Percentiles rank a stretch among this genome's conserved stretches.
These are phyloP conservation scores for Candida sp. DNA, from an alignment of 1,139 yeast genomes.

Conservation along the genomic window DNA sequence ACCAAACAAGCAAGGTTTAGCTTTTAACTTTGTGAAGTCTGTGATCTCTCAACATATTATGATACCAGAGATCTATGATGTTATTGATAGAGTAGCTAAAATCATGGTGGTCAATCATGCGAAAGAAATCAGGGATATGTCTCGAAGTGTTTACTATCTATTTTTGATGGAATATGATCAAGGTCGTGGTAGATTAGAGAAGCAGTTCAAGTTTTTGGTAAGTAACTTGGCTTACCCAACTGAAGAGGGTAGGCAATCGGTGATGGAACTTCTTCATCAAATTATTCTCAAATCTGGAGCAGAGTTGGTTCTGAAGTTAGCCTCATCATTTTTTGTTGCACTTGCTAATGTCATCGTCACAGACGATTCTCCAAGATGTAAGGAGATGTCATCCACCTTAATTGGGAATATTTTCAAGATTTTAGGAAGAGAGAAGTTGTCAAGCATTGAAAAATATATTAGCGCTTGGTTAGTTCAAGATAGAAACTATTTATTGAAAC, in stretches of 20 bases:
- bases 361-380: constrained; percentile 78
- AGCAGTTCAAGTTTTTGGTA: constrained; percentile 80
- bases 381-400: constrained; percentile 78
- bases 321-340: constrained; percentile 79
- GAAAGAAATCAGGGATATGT: constrained; percentile 77
- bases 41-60: constrained; percentile 68
- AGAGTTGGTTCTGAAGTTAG: constrained; percentile 57
- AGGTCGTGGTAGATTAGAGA: constrained; percentile 80
- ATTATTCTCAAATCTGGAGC: constrained; percentile 65
- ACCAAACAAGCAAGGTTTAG: constrained; percentile 84
- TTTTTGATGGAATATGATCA: constrained; percentile 95
- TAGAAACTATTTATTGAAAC: constrained; percentile 50
- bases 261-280: constrained; percentile 79
- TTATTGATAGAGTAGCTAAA: constrained; percentile 76
- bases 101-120: constrained; percentile 92
- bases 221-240: constrained; percentile 84
- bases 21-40: constrained; percentile 79
- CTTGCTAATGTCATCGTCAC: constrained; percentile 73
- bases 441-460: constrained; percentile 55
- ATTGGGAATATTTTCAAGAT: constrained; percentile 55
- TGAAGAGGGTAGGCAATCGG: constrained; percentile 84
- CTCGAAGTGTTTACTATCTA: constrained; percentile 80
- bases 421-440: constrained; percentile 35
- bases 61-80: constrained; percentile 88
- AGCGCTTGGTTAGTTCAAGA: constrained; percentile 66